Base-by-base conservation (phyloP, 2,329 filamentous ascomycete genomes). In the Cladorrhinum sp. region DNA sequence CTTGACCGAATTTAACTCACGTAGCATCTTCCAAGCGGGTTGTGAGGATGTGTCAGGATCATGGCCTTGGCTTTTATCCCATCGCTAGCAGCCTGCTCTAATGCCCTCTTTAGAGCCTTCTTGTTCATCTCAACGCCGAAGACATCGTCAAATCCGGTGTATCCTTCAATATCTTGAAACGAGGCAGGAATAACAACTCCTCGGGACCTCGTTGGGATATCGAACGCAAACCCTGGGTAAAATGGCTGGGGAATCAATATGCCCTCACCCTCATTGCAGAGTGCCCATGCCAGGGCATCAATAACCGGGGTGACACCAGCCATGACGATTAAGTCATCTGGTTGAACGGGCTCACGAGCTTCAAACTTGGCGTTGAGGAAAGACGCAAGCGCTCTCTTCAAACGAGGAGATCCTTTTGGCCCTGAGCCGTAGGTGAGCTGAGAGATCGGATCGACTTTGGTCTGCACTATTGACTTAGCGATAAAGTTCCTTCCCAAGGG, bases 341-440 rank as follows among this genome's bases (percentile, higher is more conserved):
- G 50, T 1, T 53, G 61, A 41, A 72, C 63, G 4, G 59, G 7
- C 18, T 59, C 55, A 9, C n/a, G 58, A 16, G 67, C 55, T 0
- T 54, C 29, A 41, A 69, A 70, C 38, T 67, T 55, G 8, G 54
- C 52, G 16, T 65, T 70, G n/a, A 70, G 57, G 20, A 70, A 69
- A 9, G 51, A 10, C 1, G 67, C 69, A n/a, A 67, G 61, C 3
- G 66, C 66, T 8, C 53, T 52, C 25, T 65, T 63, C 6, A 72
- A 66, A 54, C 70, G 69, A 1, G 62, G 57, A 1, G 68, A 71
- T 8, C 70, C 70, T 5, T 65, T 65, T 1, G 71, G 69, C 1
- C 70, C 70, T 1, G 59, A 67, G 45, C 69, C 67, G 55, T 72
- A 72, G 2, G 69, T 70, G 8, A 74, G 65, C 50, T 70, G 67